A percentile compares a stretch with the other conserved stretches of the same genome.
phyloP scores from a whole-genome alignment of 345 rosid species.

The Eucalyptus regnans region DNA sequence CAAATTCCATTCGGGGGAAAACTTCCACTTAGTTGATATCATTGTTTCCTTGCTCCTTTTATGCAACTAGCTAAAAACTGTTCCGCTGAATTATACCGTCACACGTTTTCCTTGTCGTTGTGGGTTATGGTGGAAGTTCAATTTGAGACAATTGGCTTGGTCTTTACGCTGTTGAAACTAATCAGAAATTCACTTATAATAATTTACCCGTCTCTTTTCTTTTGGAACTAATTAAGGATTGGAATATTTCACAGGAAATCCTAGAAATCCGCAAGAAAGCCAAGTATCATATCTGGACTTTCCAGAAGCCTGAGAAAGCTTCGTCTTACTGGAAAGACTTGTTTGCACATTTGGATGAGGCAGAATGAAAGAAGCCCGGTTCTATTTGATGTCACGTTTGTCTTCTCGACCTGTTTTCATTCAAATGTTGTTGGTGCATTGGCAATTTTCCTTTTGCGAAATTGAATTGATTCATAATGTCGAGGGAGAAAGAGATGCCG shows the following conservation, averaged over 20 bases:
- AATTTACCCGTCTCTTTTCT: neutral
- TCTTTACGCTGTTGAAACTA: neutral
- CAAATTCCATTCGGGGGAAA: neutral
- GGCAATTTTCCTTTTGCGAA: neutral
- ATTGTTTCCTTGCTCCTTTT: neutral
- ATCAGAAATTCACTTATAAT: neutral
- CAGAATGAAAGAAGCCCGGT: slow-evolving; percentile 4
- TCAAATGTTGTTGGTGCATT: neutral
- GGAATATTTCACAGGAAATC: slow-evolving; percentile 38
- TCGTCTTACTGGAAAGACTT: slow-evolving; percentile 35
- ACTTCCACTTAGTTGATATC: neutral
- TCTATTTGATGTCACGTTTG: neutral
- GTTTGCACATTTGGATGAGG: slow-evolving; percentile 49
- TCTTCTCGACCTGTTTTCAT: neutral
- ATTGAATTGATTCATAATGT: neutral
- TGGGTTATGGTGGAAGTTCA: too few species aligned
- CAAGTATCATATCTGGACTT: slow-evolving; percentile 56
- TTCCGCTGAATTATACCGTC: neutral
- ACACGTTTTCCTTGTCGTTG: neutral
- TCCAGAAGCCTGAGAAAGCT: slow-evolving; percentile 66
- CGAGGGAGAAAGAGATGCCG: neutral
- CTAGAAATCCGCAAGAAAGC: slow-evolving; percentile 41
- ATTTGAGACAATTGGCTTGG: neutral
- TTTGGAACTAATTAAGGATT: neutral
- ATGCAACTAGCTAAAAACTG: neutral